Evolutionary conservation across 140 eudicot species (phyloP), one percentile per base, ranked within the genome.

Genomic region (Senecio squalidus): DNA sequence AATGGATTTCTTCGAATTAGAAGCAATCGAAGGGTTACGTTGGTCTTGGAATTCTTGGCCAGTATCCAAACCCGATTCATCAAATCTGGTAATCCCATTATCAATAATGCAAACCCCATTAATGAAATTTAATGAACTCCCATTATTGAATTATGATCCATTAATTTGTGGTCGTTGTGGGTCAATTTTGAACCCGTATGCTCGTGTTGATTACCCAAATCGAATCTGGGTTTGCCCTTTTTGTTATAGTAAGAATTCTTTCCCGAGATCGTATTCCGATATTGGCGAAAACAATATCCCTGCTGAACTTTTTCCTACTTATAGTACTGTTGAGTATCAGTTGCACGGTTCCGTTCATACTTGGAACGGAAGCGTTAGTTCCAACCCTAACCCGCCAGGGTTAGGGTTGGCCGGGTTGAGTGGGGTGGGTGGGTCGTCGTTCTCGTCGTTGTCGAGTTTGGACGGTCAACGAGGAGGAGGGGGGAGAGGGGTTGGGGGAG

Each of bases 31-130:
- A 70, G 99, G 99, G 17, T 76, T 92, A 2, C 82, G 99, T 14
- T 92, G 99, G 99, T 66, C 96, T 36, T 92, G 99, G 99, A 86
- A 92, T 26, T 80, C 99, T 54, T 92, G 99, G 99, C 99, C 99
- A 45, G 76, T 71, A 0, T 73, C 96, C 1, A 74, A 66, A 62
- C 26, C 85, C 56, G 84, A 78, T 69, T 74, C 87, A 4, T 33
- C 73, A 44, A 36, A 80, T 54, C 82, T 92, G 1, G 75, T 88
- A 22, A 71, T 92, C 71, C 99, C 99, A 11, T 62, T 92, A 21
- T 84, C 99, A 0, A 71, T 92, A 22, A 81, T 92, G 89, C 92
- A 84, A 65, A 92, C 96, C 17, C 99, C 99, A 6, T 76, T 92
- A 52, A 78, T 72, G 85, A 80, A 83, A 9, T 77, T 83, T 63